phyloP scores from a whole-genome alignment of 306 rosid genomes.

The Citrullus mucosospermus region DNA sequence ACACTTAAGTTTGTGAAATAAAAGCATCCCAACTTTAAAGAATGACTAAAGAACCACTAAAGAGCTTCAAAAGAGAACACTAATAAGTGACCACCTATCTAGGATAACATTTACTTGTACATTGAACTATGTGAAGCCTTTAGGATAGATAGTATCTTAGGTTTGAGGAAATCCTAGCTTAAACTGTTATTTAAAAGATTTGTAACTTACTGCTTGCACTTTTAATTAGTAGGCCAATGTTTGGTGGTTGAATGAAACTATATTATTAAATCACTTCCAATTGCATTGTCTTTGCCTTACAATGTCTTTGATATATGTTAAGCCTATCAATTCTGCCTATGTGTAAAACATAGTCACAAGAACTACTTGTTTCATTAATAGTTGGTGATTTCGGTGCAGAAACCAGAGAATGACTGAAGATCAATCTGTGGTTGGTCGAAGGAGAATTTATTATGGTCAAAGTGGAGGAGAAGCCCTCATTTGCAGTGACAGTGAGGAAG shows the following conservation, averaged over 20 bases:
- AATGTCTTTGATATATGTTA: background rate
- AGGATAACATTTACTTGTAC: background rate
- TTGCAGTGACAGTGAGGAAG: conserved; percentile 99
- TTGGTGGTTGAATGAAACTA: background rate
- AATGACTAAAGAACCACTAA: no score
- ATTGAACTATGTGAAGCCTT: background rate
- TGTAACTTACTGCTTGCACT: background rate
- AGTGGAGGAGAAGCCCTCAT: conserved; percentile 96
- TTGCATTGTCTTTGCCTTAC: background rate
- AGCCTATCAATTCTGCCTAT: background rate
- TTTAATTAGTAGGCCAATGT: background rate
- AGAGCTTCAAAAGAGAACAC: no score
- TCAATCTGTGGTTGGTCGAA: conserved; percentile 92
- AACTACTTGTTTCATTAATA: background rate
- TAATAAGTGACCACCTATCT: background rate
- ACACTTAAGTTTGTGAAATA: no score
- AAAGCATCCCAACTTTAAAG: no score
- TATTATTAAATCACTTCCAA: background rate
- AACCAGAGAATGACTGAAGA: conserved; percentile 99
- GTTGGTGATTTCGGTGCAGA: conserved; percentile 35
- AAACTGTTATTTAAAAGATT: background rate
- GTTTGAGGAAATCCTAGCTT: background rate
- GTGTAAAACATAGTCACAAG: background rate
- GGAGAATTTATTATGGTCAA: conserved; percentile 96
- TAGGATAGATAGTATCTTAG: background rate